Evolutionary conservation across 2,329 filamentous ascomycete species (phyloP).

Genomic region (Aspergillus brasiliensis): DNA sequence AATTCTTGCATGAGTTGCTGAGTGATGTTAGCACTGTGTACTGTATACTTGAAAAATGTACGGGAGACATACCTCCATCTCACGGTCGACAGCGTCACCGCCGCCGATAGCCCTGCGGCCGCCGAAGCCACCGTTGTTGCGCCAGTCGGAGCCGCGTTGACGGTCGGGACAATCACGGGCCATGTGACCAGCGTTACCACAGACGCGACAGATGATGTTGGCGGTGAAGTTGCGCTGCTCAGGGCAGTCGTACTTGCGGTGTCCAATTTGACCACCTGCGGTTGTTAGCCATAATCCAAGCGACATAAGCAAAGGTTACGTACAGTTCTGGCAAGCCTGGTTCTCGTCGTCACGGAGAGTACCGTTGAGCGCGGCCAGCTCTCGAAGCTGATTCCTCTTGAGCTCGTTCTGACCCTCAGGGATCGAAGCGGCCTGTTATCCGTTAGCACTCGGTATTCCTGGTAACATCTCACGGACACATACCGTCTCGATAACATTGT

Average conservation of each 20-base stretch:
- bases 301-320: slow-evolving; percentile 28
- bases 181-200: slow-evolving; percentile 98
- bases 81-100: slow-evolving; percentile 85
- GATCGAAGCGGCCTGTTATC: slow-evolving; percentile 83
- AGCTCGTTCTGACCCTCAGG: slow-evolving; percentile 98
- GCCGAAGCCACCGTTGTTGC: slow-evolving; percentile 61
- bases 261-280: slow-evolving; percentile 88
- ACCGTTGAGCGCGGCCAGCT: slow-evolving; percentile 96
- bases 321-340: slow-evolving; percentile 96
- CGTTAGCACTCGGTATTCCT: slow-evolving; percentile 29
- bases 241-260: slow-evolving; percentile 98
- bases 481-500: slow-evolving; percentile 98
- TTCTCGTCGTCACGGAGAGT: slow-evolving; percentile 99
- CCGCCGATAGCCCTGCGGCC: slow-evolving; percentile 64
- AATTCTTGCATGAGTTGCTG: slow-evolving; percentile 98
- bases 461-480: slow-evolving; percentile 42
- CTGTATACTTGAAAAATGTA: background rate
- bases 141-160: slow-evolving; percentile 87
- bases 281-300: background rate
- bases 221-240: slow-evolving; percentile 98
- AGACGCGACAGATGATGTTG: slow-evolving; percentile 97
- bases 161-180: slow-evolving; percentile 95
- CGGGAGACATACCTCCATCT: slow-evolving; percentile 76
- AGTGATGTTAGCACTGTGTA: slow-evolving; percentile 2
- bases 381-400: slow-evolving; percentile 96